Evolutionary conservation across 1,139 yeast species (phyloP).

Genomic region (Kodamaea alishanica): DNA sequence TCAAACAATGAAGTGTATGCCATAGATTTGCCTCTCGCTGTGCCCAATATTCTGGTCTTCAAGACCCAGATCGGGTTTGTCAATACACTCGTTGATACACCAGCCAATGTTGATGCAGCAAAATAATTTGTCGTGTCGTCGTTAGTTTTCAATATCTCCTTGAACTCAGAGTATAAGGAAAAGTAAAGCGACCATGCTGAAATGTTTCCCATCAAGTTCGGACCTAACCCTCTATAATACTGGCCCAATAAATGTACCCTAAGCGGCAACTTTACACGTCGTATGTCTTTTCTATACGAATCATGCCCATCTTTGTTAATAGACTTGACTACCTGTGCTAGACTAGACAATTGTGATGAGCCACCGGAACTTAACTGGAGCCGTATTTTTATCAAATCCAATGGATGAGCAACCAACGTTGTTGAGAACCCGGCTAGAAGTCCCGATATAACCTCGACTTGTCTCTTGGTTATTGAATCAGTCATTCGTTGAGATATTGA

Average conservation of each 20-base stretch:
- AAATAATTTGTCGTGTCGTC: conserved; percentile 31
- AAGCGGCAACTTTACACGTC: not conserved
- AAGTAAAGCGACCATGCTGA: conserved; percentile 89
- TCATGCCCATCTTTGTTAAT: conserved; percentile 13
- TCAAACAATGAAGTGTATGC: conserved; percentile 58
- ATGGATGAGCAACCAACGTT: conserved; percentile 80
- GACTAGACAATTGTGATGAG: conserved; percentile 8
- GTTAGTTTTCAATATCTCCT: conserved; percentile 25
- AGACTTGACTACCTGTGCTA: conserved; percentile 12
- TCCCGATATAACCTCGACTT: conserved; percentile 67
- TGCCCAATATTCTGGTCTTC: conserved; percentile 79
- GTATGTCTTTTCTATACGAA: not conserved
- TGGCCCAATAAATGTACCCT: conserved; percentile 7
- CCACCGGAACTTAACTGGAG: conserved; percentile 47
- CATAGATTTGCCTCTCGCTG: conserved; percentile 40
- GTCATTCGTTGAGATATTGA: too few relatives aligned
- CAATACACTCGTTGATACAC: conserved; percentile 64
- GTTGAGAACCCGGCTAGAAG: conserved; percentile 78
- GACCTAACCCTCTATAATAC: conserved; percentile 75
- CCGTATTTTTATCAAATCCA: conserved; percentile 80
- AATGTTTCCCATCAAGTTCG: conserved; percentile 80
- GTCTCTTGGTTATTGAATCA: conserved; percentile 14
- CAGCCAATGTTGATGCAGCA: conserved; percentile 52
- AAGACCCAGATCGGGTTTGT: conserved; percentile 94
- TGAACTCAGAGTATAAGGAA: conserved; percentile 61